Percentiles rank a stretch among this genome's conserved stretches.
These are phyloP conservation scores for Penicillium cosmopolitanum DNA, from an alignment of 495 filamentous ascomycete species.

Conservation along the genomic window DNA sequence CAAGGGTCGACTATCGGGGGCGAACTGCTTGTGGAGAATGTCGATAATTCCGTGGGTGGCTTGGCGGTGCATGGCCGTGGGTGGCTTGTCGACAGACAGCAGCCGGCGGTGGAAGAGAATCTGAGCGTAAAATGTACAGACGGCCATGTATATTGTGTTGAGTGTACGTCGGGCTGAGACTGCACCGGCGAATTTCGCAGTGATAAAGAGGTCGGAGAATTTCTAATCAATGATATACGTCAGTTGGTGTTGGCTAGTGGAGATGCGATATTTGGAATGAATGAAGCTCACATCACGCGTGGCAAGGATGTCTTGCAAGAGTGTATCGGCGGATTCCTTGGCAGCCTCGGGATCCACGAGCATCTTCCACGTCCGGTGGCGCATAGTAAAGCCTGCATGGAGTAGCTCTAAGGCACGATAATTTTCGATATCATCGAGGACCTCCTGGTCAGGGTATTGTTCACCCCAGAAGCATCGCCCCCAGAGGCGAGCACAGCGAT, in stretches of 20 bases:
- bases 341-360: constrained; percentile 37
- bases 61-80: constrained; percentile 36
- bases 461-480: constrained; percentile 49
- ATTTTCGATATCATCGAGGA: constrained; percentile 54
- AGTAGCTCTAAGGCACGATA: constrained; percentile 45
- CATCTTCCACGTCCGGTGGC: constrained; percentile 45
- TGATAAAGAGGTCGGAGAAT: constrained; percentile 49
- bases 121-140: constrained; percentile 48
- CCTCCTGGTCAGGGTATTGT: constrained; percentile 50
- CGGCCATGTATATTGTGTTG: constrained; percentile 53
- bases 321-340: constrained; percentile 34
- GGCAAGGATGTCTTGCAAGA: constrained; percentile 38
- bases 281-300: constrained; percentile 37
- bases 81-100: constrained; percentile 27
- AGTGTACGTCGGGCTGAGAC: constrained; percentile 44
- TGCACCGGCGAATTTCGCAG: constrained; percentile 41
- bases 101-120: constrained; percentile 48
- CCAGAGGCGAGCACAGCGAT: constrained; percentile 47
- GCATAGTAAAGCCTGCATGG: constrained; percentile 38
- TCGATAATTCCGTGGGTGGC: constrained; percentile 41
- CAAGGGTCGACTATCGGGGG: constrained; percentile 37
- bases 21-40: constrained; percentile 42
- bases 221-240: constrained; percentile 21
- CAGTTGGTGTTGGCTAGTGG: constrained; percentile 1
- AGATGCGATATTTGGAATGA: background rate